These are phyloP conservation scores for Blastomyces silverae DNA, from an alignment of 2,329 filamentous ascomycete species.

Conservation along the genomic window DNA sequence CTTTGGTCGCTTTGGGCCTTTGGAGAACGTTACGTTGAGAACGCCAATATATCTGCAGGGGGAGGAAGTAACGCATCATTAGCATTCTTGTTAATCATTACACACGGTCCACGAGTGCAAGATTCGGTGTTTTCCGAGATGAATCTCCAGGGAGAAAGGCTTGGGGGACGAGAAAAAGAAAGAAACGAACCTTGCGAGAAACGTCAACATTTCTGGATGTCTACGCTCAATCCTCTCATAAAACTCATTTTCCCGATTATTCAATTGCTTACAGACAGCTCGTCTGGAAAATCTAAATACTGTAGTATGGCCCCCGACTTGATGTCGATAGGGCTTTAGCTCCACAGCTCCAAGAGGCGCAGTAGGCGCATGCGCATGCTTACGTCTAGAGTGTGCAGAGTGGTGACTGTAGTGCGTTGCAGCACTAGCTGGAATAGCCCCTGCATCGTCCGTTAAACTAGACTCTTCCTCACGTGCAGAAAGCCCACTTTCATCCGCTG, in stretches of 20 bases:
- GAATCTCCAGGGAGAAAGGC: background rate
- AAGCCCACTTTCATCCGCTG: slow-evolving; percentile 38
- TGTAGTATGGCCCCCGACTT: slow-evolving; percentile 94
- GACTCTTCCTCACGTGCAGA: slow-evolving; percentile 47
- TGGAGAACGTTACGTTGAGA: slow-evolving; percentile 90
- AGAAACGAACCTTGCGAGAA: slow-evolving; percentile 69
- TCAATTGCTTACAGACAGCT: slow-evolving; percentile 96
- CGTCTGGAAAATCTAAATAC: slow-evolving; percentile 92
- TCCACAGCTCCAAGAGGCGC: slow-evolving; percentile 81
- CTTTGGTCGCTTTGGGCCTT: slow-evolving; percentile 60
- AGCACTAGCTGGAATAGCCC: slow-evolving; percentile 44
- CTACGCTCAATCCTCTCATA: slow-evolving; percentile 92
- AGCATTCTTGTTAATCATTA: slow-evolving; percentile 3
- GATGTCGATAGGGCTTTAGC: slow-evolving; percentile 92
- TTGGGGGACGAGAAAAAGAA: slow-evolving; percentile 16
- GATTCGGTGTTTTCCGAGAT: background rate
- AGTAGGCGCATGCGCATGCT: slow-evolving; percentile 23
- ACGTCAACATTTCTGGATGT: slow-evolving; percentile 82
- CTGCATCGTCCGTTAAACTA: slow-evolving; percentile 50
- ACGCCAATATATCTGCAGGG: slow-evolving; percentile 81
- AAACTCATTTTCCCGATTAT: slow-evolving; percentile 97
- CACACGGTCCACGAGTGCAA: background rate
- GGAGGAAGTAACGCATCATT: background rate
- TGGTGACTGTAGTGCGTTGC: slow-evolving; percentile 35
- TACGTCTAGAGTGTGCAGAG: slow-evolving; percentile 28